These are phyloP conservation scores for Mrakiaceae sp. DNA, from an alignment of 1,284 basidiomycete species.

Conservation along the genomic window DNA sequence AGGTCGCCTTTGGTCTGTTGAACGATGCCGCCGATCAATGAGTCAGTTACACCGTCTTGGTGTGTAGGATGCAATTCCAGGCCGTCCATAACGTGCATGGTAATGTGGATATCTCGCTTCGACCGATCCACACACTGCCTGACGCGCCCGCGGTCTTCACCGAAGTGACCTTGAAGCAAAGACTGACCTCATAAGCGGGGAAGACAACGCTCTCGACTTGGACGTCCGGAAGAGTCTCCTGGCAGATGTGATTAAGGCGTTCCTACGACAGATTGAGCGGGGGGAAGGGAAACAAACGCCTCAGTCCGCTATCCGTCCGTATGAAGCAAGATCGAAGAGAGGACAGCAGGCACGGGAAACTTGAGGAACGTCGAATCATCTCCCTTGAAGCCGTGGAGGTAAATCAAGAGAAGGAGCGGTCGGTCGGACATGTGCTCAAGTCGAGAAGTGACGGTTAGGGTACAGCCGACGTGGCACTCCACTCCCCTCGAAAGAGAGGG, in stretches of 20 bases:
- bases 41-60: too few relatives aligned
- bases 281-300: not conserved
- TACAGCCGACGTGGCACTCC: too few relatives aligned
- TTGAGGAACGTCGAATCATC: constrained; percentile 36
- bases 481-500: too few relatives aligned
- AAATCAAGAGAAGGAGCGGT: constrained; percentile 29
- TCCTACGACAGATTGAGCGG: constrained; percentile 21
- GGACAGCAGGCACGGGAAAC: constrained; percentile 28
- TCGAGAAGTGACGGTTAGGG: too few relatives aligned
- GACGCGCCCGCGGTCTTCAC: not conserved
- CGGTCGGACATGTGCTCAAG: too few relatives aligned
- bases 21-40: not conserved
- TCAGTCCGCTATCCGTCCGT: not conserved
- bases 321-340: not conserved
- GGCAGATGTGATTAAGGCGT: constrained; percentile 62
- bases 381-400: constrained; percentile 38
- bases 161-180: constrained; percentile 18
- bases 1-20: constrained; percentile 69
- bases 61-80: constrained; percentile 4
- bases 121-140: too few relatives aligned
- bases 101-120: too few relatives aligned
- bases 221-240: constrained; percentile 37
- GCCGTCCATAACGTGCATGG: constrained; percentile 21
- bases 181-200: constrained; percentile 70
- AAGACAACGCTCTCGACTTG: constrained; percentile 66